phyloP scores from a whole-genome alignment of 2,329 filamentous ascomycete genomes.

The Trichoderma sp. region DNA sequence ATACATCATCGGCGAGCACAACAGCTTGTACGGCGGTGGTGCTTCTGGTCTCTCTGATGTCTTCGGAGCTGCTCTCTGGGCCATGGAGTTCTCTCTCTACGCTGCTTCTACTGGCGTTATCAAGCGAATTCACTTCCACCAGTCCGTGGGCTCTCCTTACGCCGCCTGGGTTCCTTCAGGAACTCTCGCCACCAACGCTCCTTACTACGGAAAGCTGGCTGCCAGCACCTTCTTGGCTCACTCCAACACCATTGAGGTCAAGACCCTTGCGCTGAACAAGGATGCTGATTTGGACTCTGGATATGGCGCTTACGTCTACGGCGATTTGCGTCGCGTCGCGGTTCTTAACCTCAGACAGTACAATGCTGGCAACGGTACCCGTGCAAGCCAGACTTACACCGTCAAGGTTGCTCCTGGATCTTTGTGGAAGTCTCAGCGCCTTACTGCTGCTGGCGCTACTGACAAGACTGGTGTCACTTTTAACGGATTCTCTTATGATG shows the following conservation, averaged over 20 bases:
- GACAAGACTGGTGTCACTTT: constrained; percentile 23
- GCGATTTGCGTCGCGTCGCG: constrained; percentile 22
- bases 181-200: constrained; percentile 21
- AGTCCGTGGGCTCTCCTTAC: constrained; percentile 25
- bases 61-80: constrained; percentile 49
- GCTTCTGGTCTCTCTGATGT: constrained; percentile 43
- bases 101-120: constrained; percentile 35
- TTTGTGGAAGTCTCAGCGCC: constrained; percentile 20
- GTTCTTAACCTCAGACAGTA: constrained; percentile 24
- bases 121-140: constrained; percentile 43
- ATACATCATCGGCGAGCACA: constrained; percentile 47
- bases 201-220: constrained; percentile 27
- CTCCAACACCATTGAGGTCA: constrained; percentile 18
- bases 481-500: constrained; percentile 25
- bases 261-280: constrained; percentile 16
- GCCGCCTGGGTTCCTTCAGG: constrained; percentile 24
- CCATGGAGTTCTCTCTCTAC: constrained; percentile 43
- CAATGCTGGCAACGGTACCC: constrained; percentile 12
- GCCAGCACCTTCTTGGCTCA: constrained; percentile 24
- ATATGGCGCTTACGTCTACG: constrained; percentile 25
- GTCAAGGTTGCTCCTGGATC: constrained; percentile 19
- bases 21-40: constrained; percentile 41
- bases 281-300: constrained; percentile 23
- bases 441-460: constrained; percentile 22
- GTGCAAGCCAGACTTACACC: constrained; percentile 19